Evolutionary conservation across 1,139 yeast genomes (phyloP), one percentile per base, ranked within the genome.

Genomic region (Suhomyces bolitotheri): DNA sequence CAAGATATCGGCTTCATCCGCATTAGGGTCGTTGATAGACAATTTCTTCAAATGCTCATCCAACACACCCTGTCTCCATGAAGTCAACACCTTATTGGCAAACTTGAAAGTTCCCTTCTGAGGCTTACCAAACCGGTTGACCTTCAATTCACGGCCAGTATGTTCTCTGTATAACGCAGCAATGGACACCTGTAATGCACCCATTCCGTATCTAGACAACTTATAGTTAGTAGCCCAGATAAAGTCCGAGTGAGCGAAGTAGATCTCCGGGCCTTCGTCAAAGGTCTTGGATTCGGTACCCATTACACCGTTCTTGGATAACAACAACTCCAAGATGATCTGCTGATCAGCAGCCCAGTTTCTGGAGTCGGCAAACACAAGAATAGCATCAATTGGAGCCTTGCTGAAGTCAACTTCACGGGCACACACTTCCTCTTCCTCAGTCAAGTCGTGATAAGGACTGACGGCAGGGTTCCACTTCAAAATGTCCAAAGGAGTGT

Each of bases 271-370:
- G 31, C 94, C 94, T 51, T 85, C 88, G 40, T 79, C 82, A 54
- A 60, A 80, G 15, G 83, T 76, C 47, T 78, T 72, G 17, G 85
- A 77, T 35, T 72, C 67, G 4, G 95, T 85, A 26, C 95, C 94
- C 94, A 86, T 83, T 30, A 77, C 79, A 52, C 95, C 95, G 43
- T 79, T 68, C 51, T 82, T 76, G 39, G 89, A 80, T 60, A 84
- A 68, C 34, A 85, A 70, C 48, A 86, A 67, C 54, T 85, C 95
- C 54, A 86, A 68, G 45, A 85, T 85, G 56, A 86, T 85, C 58
- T 86, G 95, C 61, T 84, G 92, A 59, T 86, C 95, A 22, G 87
- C 89, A 32, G 92, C 94, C 94, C 95, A 85, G 56, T 84, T 86
- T 62, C 94, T 73, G 7, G 88, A 80, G 60, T 84, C 92, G 8